A percentile compares a stretch with the other conserved stretches of the same genome.
Evolutionary conservation across 2,329 filamentous ascomycete species (phyloP).

Genomic region (Talaromyces sp.): DNA sequence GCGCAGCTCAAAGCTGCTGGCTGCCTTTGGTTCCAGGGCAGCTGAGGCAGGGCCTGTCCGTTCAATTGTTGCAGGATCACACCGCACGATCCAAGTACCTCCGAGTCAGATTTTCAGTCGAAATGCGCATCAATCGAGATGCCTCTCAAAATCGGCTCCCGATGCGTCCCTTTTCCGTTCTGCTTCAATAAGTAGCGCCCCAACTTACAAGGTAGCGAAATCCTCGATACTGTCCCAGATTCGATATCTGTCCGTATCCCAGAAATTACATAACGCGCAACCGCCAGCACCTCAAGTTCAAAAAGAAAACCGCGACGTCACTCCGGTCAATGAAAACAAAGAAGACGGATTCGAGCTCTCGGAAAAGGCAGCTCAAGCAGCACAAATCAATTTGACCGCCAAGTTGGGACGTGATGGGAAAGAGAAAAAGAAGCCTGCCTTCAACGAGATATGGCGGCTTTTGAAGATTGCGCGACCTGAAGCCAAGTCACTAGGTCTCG

Average conservation of each 20-base stretch:
- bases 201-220: background rate
- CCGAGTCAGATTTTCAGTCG: constrained; percentile 15
- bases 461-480: constrained; percentile 88
- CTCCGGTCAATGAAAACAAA: constrained; percentile 48
- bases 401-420: constrained; percentile 78
- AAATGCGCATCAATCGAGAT: constrained; percentile 23
- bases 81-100: background rate
- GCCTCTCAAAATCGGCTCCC: constrained; percentile 9
- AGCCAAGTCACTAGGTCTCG: constrained; percentile 69
- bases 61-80: constrained; percentile 3
- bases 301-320: constrained; percentile 27
- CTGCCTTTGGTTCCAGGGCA: constrained; percentile 27
- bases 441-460: constrained; percentile 77
- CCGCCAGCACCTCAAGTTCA: constrained; percentile 20
- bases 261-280: constrained; percentile 27
- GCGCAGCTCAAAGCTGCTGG: constrained; percentile 42
- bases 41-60: constrained; percentile 5
- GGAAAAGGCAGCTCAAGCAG: constrained; percentile 80
- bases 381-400: constrained; percentile 84
- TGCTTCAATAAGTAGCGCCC: constrained; percentile 1
- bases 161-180: constrained; percentile 17
- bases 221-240: constrained; percentile 23
- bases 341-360: constrained; percentile 66
- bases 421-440: constrained; percentile 55
- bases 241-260: constrained; percentile 30